Base-by-base conservation (phyloP, 2,329 filamentous ascomycete genomes). In the Exophiala lecanii-corni region DNA sequence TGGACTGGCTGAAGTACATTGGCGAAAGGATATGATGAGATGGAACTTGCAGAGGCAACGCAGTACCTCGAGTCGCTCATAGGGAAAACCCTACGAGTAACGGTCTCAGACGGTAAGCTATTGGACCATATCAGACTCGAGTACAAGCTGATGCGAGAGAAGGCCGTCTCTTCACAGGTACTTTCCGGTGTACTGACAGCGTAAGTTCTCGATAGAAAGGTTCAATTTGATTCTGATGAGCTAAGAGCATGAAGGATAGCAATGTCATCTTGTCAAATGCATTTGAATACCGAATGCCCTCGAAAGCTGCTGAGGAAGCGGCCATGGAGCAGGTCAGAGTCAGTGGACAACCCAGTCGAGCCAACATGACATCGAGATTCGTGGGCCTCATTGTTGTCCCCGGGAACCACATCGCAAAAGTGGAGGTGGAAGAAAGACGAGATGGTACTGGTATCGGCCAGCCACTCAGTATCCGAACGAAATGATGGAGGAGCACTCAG, bases 171-270 rank as follows among this genome's bases (percentile, higher is more conserved):
- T 98, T 97, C 64, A 79, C 89, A 42, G 92, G 92, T 15, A 76
- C 81, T 51, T 86, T 98, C 68, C 96, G 94, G 67, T 98, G 92
- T 70, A 96, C 89, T 20, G 92, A 98, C 70, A 81, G 84, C 47
- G 89, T 94, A 69, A 38, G 77, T 25, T 15, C 16, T 31, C 23
- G 15, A 17, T 17, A 3, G 18, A 18, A n/a, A 39, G 18, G 28
- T 25, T 19, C n/a, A 43, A 10, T 25, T 9, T 10, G 5, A 31
- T 16, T n/a, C 10, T 35, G 12, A 19, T 13, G 19, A 16, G 31
- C 42, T 49, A 25, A 49, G 21, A 23, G 6, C 15, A 16, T 2
- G 31, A 55, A 94, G 89, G 86, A 95, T 50, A 79, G 78, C 57
- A 96, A 98, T 59, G 76, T 97, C 53, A 87, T 98, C 39, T 79